A percentile compares a stretch with the other conserved stretches of the same genome.
These are phyloP conservation scores for Mortierella sp. DNA, from an alignment of 371 early-diverging fungal genomes.

Conservation along the genomic window DNA sequence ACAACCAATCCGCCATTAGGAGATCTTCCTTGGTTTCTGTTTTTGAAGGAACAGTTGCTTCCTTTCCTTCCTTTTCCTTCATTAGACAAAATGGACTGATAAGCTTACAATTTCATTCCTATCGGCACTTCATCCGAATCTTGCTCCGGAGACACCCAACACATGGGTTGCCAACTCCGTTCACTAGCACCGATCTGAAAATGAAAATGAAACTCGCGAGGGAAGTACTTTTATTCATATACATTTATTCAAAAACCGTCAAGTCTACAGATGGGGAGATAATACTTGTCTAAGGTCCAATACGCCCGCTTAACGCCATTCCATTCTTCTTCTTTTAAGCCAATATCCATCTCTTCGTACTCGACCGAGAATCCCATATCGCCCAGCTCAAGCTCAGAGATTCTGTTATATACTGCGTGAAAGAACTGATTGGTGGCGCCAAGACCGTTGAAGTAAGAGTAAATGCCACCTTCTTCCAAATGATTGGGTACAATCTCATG, in stretches of 20 bases:
- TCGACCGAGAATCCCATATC: constrained; percentile 84
- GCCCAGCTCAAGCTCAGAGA: constrained; percentile 85
- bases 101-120: neutral
- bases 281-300: constrained; percentile 86
- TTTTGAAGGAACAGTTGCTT: neutral
- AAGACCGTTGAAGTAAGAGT: constrained; percentile 96
- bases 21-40: neutral
- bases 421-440: constrained; percentile 95
- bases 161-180: too few species aligned
- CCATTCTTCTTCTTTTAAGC: constrained; percentile 89
- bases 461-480: constrained; percentile 82
- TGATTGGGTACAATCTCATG: constrained; percentile 87
- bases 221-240: neutral
- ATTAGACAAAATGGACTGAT: neutral
- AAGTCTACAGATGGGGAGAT: constrained; percentile 78
- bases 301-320: constrained; percentile 87
- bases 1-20: neutral
- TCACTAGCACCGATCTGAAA: too few species aligned
- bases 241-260: constrained; percentile 37
- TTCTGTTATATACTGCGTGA: constrained; percentile 92
- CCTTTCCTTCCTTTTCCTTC: too few species aligned
- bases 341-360: constrained; percentile 79
- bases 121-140: too few species aligned
- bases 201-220: too few species aligned
- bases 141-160: too few species aligned